Evolutionary conservation across 2,329 filamentous ascomycete species (phyloP).

Genomic region (Trichoderma pleuroti): DNA sequence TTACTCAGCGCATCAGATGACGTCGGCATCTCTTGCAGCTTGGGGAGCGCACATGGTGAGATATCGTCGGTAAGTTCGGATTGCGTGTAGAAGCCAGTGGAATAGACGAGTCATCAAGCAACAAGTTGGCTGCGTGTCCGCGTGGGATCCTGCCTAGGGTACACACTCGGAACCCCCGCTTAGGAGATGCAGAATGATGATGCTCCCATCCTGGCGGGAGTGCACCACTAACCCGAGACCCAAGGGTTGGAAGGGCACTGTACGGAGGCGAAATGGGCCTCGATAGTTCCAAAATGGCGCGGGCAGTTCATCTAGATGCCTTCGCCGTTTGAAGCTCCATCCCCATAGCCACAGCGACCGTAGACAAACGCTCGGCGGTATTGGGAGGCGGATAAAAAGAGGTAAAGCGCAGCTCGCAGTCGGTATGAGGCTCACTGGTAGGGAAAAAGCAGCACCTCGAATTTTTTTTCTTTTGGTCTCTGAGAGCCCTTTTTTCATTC

Average conservation of each 20-base stretch:
- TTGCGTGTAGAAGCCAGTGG: not conserved
- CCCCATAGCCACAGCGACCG: not conserved
- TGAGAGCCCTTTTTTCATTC: not conserved
- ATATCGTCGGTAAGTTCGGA: conserved; percentile 2
- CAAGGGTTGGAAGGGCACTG: not conserved
- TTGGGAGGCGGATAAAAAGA: not conserved
- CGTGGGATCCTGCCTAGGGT: not conserved
- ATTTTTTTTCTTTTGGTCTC: too few relatives aligned
- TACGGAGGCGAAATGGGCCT: conserved; percentile 10
- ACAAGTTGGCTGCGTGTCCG: not conserved
- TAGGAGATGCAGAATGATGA: not conserved
- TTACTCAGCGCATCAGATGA: conserved; percentile 10
- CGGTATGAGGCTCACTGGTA: not conserved
- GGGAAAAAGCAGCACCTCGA: not conserved
- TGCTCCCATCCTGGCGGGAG: not conserved
- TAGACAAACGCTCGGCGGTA: not conserved
- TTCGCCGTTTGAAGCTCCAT: not conserved
- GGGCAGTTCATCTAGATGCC: not conserved
- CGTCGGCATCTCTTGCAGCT: not conserved
- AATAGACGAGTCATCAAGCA: not conserved
- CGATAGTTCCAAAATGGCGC: not conserved
- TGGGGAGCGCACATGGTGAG: not conserved
- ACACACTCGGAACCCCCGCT: not conserved
- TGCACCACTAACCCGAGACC: not conserved
- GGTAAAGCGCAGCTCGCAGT: not conserved